These are phyloP conservation scores for Exsudoporus frostii DNA, from an alignment of 768 basidiomycete genomes.

Conservation along the genomic window DNA sequence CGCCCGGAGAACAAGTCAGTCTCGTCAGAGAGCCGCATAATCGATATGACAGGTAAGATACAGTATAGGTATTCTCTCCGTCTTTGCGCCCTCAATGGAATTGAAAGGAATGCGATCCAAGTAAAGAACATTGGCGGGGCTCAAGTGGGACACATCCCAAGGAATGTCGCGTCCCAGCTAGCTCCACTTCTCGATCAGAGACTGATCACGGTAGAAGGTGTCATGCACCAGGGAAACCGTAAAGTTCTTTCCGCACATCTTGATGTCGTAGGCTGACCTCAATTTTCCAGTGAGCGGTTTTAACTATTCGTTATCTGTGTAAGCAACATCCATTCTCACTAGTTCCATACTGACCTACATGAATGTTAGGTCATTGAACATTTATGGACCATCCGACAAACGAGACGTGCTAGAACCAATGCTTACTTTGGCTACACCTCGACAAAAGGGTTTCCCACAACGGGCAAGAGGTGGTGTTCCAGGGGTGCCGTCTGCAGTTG, in stretches of 20 bases:
- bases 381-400: conserved; percentile 66
- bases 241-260: conserved; percentile 8
- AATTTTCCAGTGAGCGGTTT: conserved; percentile 40
- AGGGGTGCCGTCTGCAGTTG: conserved; percentile 20
- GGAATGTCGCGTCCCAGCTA: conserved; percentile 52
- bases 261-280: background rate
- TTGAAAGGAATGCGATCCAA: conserved; percentile 68
- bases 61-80: background rate
- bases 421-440: conserved; percentile 74
- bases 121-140: conserved; percentile 70
- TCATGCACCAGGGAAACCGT: conserved; percentile 66
- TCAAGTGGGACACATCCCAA: conserved; percentile 82
- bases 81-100: background rate
- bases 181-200: conserved; percentile 68
- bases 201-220: conserved; percentile 69
- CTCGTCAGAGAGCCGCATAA: conserved; percentile 68
- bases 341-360: background rate
- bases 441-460: conserved; percentile 52
- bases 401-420: conserved; percentile 58
- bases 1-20: conserved; percentile 71
- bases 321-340: conserved; percentile 17
- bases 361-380: conserved; percentile 54
- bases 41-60: conserved; percentile 56
- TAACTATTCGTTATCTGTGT: conserved; percentile 63
- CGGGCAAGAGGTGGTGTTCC: conserved; percentile 12